phyloP scores from a whole-genome alignment of 208 protist genomes.

The Trypanosoma cruzi region DNA sequence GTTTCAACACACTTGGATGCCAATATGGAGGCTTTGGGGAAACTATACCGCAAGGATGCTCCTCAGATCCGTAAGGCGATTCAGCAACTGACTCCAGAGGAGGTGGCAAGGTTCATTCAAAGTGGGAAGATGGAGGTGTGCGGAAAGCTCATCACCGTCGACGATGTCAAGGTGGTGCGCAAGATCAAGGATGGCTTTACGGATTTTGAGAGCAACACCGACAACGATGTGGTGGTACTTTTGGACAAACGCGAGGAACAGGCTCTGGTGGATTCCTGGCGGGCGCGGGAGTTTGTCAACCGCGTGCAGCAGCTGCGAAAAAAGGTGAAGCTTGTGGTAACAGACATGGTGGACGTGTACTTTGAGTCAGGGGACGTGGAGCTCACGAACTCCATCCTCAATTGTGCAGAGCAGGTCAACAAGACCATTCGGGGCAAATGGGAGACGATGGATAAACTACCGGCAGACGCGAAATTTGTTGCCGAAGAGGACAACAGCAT shows the following conservation, averaged over 20 bases:
- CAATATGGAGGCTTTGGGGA: constrained; percentile 90
- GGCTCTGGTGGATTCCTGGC: constrained; percentile 85
- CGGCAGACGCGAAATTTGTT: constrained; percentile 52
- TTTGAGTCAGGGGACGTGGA: constrained; percentile 77
- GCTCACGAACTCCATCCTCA: constrained; percentile 65
- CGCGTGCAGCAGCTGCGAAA: constrained; percentile 98
- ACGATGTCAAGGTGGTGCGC: constrained; percentile 90
- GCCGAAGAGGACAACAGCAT: constrained; percentile 90
- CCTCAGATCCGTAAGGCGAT: constrained; percentile 86
- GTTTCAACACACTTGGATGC: constrained; percentile 87
- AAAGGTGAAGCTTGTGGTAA: constrained; percentile 85
- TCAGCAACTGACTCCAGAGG: constrained; percentile 59
- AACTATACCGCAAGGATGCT: constrained; percentile 84
- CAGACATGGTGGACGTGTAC: constrained; percentile 78
- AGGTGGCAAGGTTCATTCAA: constrained; percentile 58
- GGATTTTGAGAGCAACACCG: constrained; percentile 88
- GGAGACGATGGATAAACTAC: constrained; percentile 68
- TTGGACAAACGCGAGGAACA: constrained; percentile 87
- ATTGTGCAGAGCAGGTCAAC: constrained; percentile 70
- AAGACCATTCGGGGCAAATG: constrained; percentile 72
- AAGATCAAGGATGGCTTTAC: constrained; percentile 83
- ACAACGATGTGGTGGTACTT: constrained; percentile 91
- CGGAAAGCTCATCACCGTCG: constrained; percentile 67
- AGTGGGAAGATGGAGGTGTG: constrained; percentile 45
- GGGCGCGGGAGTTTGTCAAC: constrained; percentile 94